Evolutionary conservation across 306 rosid species (phyloP).

Genomic region (Inga oerstediana): DNA sequence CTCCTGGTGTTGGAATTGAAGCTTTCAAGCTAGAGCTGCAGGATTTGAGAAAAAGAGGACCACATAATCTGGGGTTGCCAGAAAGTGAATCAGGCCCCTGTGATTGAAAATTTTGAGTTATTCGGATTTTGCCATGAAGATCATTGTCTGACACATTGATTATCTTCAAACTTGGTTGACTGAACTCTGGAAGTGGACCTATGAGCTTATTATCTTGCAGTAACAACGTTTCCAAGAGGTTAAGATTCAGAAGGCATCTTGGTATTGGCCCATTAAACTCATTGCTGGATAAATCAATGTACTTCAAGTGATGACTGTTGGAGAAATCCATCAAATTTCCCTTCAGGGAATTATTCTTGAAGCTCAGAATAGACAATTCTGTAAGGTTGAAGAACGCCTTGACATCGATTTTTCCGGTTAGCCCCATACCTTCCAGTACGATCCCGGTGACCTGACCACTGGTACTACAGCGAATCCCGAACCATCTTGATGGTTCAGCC

Average conservation of each 20-base stretch:
- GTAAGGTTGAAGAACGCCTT: slow-evolving; percentile 29
- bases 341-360: slow-evolving; percentile 47
- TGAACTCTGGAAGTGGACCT: slow-evolving; percentile 49
- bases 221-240: slow-evolving; percentile 39
- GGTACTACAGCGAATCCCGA: slow-evolving; percentile 52
- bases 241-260: slow-evolving; percentile 30
- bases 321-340: slow-evolving; percentile 43
- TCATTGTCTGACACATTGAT: slow-evolving; percentile 55
- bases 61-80: slow-evolving; percentile 44
- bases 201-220: slow-evolving; percentile 43
- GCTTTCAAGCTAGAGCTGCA: slow-evolving; percentile 9
- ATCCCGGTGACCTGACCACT: slow-evolving; percentile 37
- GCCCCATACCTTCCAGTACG: slow-evolving; percentile 34
- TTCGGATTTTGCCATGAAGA: slow-evolving; percentile 45
- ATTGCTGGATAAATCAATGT: slow-evolving; percentile 47
- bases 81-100: slow-evolving; percentile 34
- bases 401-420: slow-evolving; percentile 30
- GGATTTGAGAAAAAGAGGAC: slow-evolving; percentile 30
- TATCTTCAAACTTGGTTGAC: slow-evolving; percentile 36
- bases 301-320: slow-evolving; percentile 37
- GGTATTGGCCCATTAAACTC: slow-evolving; percentile 41
- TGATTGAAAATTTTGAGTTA: slow-evolving; percentile 42
- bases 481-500: slow-evolving; percentile 39
- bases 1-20: neutral
- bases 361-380: slow-evolving; percentile 44